phyloP scores from a whole-genome alignment of 139 green algal species.

The Gonium pectorale region DNA sequence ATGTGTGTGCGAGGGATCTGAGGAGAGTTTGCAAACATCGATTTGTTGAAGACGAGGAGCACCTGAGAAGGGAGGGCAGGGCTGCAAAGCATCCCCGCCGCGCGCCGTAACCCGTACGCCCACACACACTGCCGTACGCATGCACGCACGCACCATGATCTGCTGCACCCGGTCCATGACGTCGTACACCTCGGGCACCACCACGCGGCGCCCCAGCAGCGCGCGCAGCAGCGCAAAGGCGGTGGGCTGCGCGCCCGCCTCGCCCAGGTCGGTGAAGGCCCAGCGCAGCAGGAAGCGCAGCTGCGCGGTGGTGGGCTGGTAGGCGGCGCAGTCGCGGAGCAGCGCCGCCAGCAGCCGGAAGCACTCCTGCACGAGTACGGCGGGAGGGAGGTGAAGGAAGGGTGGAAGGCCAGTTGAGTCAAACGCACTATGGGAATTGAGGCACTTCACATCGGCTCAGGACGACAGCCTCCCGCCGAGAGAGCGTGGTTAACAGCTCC shows the following conservation, averaged over 20 bases:
- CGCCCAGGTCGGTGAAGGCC: conserved; percentile 78
- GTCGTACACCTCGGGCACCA: conserved; percentile 95
- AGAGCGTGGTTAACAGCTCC: too few relatives aligned
- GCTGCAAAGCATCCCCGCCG: too few relatives aligned
- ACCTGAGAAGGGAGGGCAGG: too few relatives aligned
- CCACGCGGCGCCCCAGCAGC: conserved; percentile 79
- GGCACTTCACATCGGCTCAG: too few relatives aligned
- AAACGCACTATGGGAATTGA: too few relatives aligned
- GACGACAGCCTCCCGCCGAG: too few relatives aligned
- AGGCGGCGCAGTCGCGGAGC: conserved; percentile 74
- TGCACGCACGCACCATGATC: conserved; percentile 67
- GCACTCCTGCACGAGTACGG: conserved; percentile 23
- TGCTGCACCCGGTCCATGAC: conserved; percentile 85
- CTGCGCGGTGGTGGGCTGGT: conserved; percentile 72
- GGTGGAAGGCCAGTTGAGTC: not conserved
- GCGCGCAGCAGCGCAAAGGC: conserved; percentile 84
- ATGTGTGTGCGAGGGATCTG: too few relatives aligned
- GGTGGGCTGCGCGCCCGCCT: conserved; percentile 56
- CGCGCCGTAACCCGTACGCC: not conserved
- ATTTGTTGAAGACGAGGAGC: too few relatives aligned
- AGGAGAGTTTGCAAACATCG: too few relatives aligned
- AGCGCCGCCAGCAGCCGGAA: conserved; percentile 82
- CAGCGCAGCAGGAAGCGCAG: conserved; percentile 82
- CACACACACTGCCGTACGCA: not conserved
- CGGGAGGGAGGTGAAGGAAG: conserved; percentile 20